A percentile compares a stretch with the other conserved stretches of the same genome.
These are phyloP conservation scores for Phylloporus rhodoxanthus DNA, from an alignment of 768 basidiomycete species.

Conservation along the genomic window DNA sequence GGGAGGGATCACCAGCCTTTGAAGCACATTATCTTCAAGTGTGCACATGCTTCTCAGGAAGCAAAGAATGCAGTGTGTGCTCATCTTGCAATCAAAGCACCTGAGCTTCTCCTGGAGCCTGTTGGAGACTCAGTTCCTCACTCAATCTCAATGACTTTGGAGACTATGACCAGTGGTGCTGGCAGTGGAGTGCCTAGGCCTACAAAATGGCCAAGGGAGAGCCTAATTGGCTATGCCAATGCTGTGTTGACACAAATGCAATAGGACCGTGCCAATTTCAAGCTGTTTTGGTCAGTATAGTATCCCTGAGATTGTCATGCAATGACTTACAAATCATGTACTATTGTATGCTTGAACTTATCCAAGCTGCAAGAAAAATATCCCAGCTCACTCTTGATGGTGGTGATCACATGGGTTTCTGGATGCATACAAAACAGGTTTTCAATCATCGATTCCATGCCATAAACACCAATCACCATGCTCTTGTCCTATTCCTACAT, in stretches of 20 bases:
- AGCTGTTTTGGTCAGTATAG: not conserved
- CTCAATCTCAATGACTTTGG: too few species aligned
- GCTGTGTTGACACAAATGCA: not conserved
- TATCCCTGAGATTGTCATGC: not conserved
- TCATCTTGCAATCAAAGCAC: not conserved
- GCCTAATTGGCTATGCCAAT: not conserved
- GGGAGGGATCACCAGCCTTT: not conserved
- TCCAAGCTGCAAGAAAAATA: not conserved
- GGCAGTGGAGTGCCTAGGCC: not conserved
- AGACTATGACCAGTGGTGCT: not conserved
- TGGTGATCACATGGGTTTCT: not conserved
- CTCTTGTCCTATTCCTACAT: not conserved
- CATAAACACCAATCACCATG: not conserved
- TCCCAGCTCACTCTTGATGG: not conserved
- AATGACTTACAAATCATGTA: not conserved
- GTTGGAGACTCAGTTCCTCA: not conserved
- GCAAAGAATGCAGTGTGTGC: not conserved
- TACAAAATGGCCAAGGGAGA: not conserved
- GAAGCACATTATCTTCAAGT: not conserved
- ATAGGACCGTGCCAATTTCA: not conserved
- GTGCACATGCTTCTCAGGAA: not conserved
- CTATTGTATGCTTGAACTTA: not conserved
- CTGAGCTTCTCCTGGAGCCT: not conserved
- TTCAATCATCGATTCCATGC: not conserved
- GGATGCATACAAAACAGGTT: not conserved